Conservation (phyloP, 441 rosid species). For the Gossypium lobatum region DNA sequence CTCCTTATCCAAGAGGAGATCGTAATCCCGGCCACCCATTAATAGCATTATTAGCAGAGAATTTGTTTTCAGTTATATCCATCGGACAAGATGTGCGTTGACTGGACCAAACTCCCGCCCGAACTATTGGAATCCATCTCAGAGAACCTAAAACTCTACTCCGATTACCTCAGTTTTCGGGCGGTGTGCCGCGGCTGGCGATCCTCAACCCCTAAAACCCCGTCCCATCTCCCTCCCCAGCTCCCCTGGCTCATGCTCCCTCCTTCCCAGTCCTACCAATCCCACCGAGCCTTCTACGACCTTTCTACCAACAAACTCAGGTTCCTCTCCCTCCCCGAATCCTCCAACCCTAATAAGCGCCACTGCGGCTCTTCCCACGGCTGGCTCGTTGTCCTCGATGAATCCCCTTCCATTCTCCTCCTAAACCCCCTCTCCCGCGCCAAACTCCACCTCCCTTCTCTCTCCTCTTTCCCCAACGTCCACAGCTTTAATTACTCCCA, state of each 20-base stretch:
- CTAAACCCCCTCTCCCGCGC: conserved; percentile 47
- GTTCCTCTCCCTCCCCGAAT: conserved; percentile 32
- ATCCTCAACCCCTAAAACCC: conserved; percentile 26
- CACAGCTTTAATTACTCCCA: conserved; percentile 35
- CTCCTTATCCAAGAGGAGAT: not conserved
- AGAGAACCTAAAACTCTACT: conserved; percentile 26
- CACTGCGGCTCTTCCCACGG: conserved; percentile 60
- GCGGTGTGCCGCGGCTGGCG: conserved; percentile 42
- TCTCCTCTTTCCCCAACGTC: conserved; percentile 47
- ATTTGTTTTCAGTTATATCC: not conserved
- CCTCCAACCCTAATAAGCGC: conserved; percentile 29
- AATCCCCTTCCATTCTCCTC: conserved; percentile 34
- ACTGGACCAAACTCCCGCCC: conserved; percentile 50
- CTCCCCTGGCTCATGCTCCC: conserved; percentile 67
- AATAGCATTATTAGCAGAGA: not conserved
- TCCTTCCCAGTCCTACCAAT: conserved; percentile 22
- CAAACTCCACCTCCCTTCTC: conserved; percentile 38
- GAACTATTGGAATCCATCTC: conserved; percentile 41
- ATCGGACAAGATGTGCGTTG: conserved; percentile 28
- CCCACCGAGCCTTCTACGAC: conserved; percentile 38
- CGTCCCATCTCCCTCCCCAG: conserved; percentile 51
- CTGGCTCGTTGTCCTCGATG: conserved; percentile 51
- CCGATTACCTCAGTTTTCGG: conserved; percentile 43
- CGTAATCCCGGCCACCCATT: not conserved
- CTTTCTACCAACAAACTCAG: conserved; percentile 33